Base-by-base conservation (phyloP, 2,329 filamentous ascomycete species). In the Dactylellina parvicollis region DNA sequence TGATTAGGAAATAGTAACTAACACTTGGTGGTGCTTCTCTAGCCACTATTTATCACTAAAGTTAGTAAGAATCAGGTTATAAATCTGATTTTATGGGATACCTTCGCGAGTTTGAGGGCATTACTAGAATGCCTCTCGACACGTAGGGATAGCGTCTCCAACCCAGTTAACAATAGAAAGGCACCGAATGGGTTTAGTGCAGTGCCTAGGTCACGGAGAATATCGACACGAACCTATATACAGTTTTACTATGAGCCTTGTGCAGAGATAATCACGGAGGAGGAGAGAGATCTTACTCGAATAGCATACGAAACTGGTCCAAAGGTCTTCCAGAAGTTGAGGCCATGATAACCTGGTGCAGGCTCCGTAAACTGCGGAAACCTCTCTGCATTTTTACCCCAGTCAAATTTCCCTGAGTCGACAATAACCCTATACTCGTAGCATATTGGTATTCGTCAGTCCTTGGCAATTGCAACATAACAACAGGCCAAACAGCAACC, bases 291-390 rank as follows among this genome's bases (percentile, higher is more conserved):
- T 24, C 42, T 12, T 28, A 92, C 88, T 57, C 92, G 89, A 79
- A 96, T 90, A 78, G 91, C 90, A 81, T 92, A 98, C 26, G 91
- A 87, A 77, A 92, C 86, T 62, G 88, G 81, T 34, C 93, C 93
- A 77, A 97, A 96, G 0, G 92, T 93, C 77, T 97, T 92, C 86
- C 89, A 96, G 86, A 97, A 97, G 81, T 92, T 94, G 76, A 96
- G 86, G 32, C 93, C 93, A 82, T 96, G 93, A 84, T 96, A 96
- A 62, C 93, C 92, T 66, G 91, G 90, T 0, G 90, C 89, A 0
- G 90, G 94, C 82, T 98, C 91, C 77, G 91, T 87, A 84, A 99
- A 92, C 81, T 97, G 92, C 1, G 94, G 94, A 85, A 98, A 98
- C 18, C 93, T 89, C 78, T 87, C 87, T 49, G 84, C 90, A 80